Conservation (phyloP, 768 basidiomycete species). For the Leccinum ochraceum region DNA sequence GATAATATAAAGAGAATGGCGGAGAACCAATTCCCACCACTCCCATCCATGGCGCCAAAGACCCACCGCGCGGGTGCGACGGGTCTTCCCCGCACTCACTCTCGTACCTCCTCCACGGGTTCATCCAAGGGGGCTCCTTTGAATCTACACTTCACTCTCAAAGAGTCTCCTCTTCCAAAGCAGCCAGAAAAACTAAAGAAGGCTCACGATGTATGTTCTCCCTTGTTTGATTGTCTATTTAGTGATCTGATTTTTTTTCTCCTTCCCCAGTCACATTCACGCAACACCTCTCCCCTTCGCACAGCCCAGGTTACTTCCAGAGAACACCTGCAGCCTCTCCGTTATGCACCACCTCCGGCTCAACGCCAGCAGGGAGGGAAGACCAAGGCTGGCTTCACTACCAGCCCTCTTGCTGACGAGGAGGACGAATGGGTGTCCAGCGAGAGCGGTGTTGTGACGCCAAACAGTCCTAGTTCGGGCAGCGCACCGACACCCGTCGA, state of each 20-base stretch:
- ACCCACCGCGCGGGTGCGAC: constrained; percentile 46
- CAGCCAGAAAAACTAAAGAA: constrained; percentile 57
- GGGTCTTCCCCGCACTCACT: constrained; percentile 57
- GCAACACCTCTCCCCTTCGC: constrained; percentile 28
- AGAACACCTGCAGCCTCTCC: constrained; percentile 37
- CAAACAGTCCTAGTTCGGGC: constrained; percentile 50
- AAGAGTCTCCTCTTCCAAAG: constrained; percentile 47
- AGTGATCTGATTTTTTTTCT: constrained; percentile 15
- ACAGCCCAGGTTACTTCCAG: constrained; percentile 30
- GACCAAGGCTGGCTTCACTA: constrained; percentile 57
- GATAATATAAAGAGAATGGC: constrained; percentile 25
- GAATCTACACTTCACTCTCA: constrained; percentile 71
- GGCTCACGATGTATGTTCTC: constrained; percentile 26
- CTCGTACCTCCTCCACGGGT: constrained; percentile 57
- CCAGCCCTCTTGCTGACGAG: constrained; percentile 48
- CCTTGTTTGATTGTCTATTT: constrained; percentile 9
- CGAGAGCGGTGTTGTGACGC: constrained; percentile 74
- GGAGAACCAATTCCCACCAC: constrained; percentile 32
- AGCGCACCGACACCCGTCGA: constrained; percentile 38
- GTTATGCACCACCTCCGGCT: constrained; percentile 26
- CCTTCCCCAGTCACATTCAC: constrained; percentile 19
- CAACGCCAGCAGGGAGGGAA: constrained; percentile 36
- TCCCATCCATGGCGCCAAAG: constrained; percentile 50
- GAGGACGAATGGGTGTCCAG: constrained; percentile 81
- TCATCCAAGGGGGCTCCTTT: constrained; percentile 56